A percentile compares a stretch with the other conserved stretches of the same genome.
Evolutionary conservation across 179 eudicot species (phyloP).

Genomic region (Camellia oleifera): DNA sequence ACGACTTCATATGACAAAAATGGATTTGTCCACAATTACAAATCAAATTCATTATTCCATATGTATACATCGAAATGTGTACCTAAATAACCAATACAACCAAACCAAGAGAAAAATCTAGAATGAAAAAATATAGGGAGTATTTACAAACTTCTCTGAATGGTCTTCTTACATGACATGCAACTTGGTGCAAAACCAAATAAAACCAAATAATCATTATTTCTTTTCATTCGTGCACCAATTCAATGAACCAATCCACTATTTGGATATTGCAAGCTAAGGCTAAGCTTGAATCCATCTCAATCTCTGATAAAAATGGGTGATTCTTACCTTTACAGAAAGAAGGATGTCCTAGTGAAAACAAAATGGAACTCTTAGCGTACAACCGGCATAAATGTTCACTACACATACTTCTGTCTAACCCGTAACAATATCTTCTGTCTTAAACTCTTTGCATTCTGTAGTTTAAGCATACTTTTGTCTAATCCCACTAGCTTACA

Average conservation of each 20-base stretch:
- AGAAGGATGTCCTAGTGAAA: background rate
- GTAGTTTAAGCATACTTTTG: background rate
- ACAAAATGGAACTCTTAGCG: background rate
- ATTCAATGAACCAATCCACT: background rate
- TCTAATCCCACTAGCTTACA: background rate
- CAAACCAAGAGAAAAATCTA: background rate
- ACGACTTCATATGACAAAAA: background rate
- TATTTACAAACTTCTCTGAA: background rate
- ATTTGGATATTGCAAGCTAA: background rate
- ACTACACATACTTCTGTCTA: background rate
- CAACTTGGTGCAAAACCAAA: background rate
- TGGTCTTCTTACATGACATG: background rate
- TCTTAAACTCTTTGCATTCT: background rate
- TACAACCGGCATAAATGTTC: background rate
- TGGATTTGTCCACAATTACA: background rate
- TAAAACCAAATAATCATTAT: background rate
- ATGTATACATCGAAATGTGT: too few relatives aligned
- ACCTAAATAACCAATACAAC: background rate
- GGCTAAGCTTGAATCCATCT: background rate
- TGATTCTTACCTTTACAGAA: background rate
- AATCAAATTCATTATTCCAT: background rate
- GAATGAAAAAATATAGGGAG: background rate
- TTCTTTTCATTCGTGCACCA: background rate
- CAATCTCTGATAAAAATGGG: background rate
- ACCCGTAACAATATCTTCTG: background rate